Percentiles rank a stretch among this genome's conserved stretches.
phyloP scores from a whole-genome alignment of 163 green algal species.

The Scenedesmus sp. region DNA sequence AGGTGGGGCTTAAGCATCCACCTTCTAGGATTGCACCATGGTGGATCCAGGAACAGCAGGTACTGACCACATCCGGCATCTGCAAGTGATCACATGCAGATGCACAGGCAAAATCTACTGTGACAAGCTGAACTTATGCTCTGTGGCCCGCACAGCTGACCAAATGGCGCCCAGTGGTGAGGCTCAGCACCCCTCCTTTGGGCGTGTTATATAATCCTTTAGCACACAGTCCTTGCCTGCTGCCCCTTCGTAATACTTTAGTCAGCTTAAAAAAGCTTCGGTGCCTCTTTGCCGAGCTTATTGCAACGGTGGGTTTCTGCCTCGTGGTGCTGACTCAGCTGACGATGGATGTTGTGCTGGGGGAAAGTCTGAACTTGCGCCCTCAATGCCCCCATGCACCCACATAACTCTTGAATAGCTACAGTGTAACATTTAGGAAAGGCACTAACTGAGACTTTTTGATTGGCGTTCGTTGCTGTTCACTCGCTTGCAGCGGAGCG shows the following conservation, averaged over 20 bases:
- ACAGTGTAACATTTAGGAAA: not conserved
- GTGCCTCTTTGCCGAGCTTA: not conserved
- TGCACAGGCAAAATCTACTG: not conserved
- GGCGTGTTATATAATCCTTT: no score
- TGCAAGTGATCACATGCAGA: not conserved
- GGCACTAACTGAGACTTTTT: not conserved
- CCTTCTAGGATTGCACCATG: no score
- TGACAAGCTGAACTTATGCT: no score
- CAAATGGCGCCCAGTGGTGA: no score
- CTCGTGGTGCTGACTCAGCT: not conserved
- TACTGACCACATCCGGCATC: not conserved
- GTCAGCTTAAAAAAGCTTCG: no score
- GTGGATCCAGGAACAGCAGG: not conserved
- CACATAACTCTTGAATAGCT: not conserved
- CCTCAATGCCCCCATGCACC: not conserved
- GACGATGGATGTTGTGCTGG: not conserved
- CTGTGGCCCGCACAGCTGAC: no score
- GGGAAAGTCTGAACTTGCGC: not conserved
- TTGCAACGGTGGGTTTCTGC: slow-evolving; percentile 5
- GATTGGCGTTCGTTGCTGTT: not conserved
- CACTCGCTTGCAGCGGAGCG: not conserved
- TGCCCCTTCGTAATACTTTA: no score
- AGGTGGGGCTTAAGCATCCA: no score
- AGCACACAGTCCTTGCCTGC: no score
- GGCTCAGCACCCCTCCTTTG: no score